These are phyloP conservation scores for Lecanicillium sp. DNA, from an alignment of 2,329 filamentous ascomycete species.

Conservation along the genomic window DNA sequence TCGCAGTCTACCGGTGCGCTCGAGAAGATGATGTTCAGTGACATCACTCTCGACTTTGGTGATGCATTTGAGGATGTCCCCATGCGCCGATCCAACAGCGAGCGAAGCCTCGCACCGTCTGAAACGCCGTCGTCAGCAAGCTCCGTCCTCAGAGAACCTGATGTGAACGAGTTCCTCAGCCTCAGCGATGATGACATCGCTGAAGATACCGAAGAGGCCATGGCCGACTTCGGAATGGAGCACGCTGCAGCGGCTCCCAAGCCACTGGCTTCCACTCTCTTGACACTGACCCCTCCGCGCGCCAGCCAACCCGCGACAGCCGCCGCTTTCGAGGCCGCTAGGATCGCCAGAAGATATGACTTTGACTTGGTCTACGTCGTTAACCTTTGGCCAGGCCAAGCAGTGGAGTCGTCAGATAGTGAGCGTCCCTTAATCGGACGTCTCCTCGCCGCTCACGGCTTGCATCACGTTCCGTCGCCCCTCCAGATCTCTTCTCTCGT, in stretches of 20 bases:
- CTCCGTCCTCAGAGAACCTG: constrained; percentile 43
- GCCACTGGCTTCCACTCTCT: constrained; percentile 26
- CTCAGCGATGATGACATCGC: constrained; percentile 54
- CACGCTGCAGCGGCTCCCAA: constrained; percentile 20
- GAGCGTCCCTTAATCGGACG: constrained; percentile 37
- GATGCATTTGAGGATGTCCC: constrained; percentile 21
- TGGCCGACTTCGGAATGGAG: constrained; percentile 17
- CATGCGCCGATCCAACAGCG: constrained; percentile 24
- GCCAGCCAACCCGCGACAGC: constrained; percentile 37
- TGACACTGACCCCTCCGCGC: constrained; percentile 41
- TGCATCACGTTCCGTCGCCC: constrained; percentile 44
- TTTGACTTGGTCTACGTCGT: constrained; percentile 55
- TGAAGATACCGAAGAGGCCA: constrained; percentile 31
- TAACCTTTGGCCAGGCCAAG: constrained; percentile 46
- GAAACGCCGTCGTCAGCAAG: constrained; percentile 24
- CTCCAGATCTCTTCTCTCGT: constrained; percentile 45
- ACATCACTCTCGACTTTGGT: constrained; percentile 23
- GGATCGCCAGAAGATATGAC: constrained; percentile 49
- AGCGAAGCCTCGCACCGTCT: constrained; percentile 27
- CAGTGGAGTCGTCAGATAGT: not conserved
- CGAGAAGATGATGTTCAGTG: constrained; percentile 22
- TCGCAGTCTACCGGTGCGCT: constrained; percentile 25
- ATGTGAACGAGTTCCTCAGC: constrained; percentile 47
- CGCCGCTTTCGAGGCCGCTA: constrained; percentile 48
- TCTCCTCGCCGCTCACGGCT: constrained; percentile 49